Conservation (phyloP, 352 stramenopile species). For the Nannochloropsis limnetica region DNA sequence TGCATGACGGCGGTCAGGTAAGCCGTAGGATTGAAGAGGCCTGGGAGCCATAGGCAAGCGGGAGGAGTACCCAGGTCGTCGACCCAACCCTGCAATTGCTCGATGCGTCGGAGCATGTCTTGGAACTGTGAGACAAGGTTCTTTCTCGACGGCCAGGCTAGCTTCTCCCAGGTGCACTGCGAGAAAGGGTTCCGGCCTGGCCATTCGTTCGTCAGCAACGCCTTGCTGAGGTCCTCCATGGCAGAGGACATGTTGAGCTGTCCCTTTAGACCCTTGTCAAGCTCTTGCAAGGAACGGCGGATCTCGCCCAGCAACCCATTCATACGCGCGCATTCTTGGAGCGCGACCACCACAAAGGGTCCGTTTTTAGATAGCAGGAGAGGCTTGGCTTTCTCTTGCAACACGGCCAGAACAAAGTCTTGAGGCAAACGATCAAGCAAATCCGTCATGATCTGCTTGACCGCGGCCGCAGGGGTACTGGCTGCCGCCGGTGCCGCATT, state of each 20-base stretch:
- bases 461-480: slow-evolving; percentile 52
- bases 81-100: slow-evolving; percentile 75
- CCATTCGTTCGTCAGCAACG: slow-evolving; percentile 81
- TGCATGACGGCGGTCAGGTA: slow-evolving; percentile 90
- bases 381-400: slow-evolving; percentile 72
- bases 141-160: slow-evolving; percentile 86
- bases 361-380: slow-evolving; percentile 71
- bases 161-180: slow-evolving; percentile 82
- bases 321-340: slow-evolving; percentile 88
- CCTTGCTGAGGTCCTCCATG: slow-evolving; percentile 82
- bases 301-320: slow-evolving; percentile 83
- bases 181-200: slow-evolving; percentile 85
- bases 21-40: slow-evolving; percentile 85
- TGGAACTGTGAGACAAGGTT: slow-evolving; percentile 76
- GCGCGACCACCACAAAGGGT: slow-evolving; percentile 82
- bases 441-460: slow-evolving; percentile 76
- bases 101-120: slow-evolving; percentile 80
- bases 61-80: slow-evolving; percentile 74
- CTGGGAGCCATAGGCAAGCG: slow-evolving; percentile 85
- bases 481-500: slow-evolving; percentile 54
- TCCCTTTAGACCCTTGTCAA: slow-evolving; percentile 88
- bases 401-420: slow-evolving; percentile 79
- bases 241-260: slow-evolving; percentile 86
- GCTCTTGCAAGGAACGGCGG: slow-evolving; percentile 71
- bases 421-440: slow-evolving; percentile 75